phyloP scores from a whole-genome alignment of 2,329 filamentous ascomycete genomes.

The Fusarium newnesense region DNA sequence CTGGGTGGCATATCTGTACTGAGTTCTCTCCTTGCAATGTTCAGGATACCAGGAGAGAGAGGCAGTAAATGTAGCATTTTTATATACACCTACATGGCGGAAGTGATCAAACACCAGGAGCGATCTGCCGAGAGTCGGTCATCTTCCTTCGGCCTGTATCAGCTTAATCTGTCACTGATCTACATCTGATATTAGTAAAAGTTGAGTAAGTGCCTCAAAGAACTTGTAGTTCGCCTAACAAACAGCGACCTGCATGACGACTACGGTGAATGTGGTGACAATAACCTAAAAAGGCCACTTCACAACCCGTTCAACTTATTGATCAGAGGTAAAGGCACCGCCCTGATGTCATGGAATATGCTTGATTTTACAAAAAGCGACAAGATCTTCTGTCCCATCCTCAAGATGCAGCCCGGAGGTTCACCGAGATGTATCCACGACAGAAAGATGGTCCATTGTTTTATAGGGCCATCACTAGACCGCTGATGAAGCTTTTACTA shows the following conservation, averaged over 20 bases:
- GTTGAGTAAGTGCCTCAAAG: not conserved
- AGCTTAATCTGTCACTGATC: accelerated
- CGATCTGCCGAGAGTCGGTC: not conserved
- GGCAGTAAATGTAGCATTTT: not conserved
- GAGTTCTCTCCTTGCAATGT: accelerated
- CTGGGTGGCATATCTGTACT: no score
- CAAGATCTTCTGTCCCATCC: not conserved
- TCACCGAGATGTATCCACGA: not conserved
- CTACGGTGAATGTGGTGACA: not conserved
- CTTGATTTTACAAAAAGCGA: not conserved
- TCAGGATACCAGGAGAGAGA: accelerated
- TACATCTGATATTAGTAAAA: accelerated
- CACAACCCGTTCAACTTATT: accelerated
- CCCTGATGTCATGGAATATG: not conserved
- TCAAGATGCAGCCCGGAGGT: not conserved
- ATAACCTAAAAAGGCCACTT: not conserved
- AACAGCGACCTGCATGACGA: not conserved
- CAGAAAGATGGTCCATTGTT: no score
- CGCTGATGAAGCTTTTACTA: accelerated
- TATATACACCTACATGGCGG: not conserved
- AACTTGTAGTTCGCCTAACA: not conserved
- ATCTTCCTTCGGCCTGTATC: accelerated
- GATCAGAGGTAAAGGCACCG: accelerated
- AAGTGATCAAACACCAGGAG: accelerated
- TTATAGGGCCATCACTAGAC: not conserved